Evolutionary conservation across 1,139 yeast genomes (phyloP), one percentile per base, ranked within the genome.

Genomic region (Saccharomyces hybrid): DNA sequence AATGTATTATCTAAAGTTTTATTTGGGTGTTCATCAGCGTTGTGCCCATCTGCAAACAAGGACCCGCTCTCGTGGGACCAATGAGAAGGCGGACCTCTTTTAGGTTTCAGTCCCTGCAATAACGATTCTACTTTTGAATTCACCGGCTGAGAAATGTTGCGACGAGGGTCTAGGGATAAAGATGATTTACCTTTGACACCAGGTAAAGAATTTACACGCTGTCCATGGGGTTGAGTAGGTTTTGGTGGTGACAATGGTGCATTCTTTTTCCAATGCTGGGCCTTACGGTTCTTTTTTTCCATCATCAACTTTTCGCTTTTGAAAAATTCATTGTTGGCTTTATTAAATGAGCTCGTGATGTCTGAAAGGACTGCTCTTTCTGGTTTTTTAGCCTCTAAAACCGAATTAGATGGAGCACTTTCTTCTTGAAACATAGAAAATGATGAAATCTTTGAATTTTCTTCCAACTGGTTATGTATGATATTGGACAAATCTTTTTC

Each of bases 111-210:
- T 32, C 38, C 38, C 14, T 32, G 38, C 38, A 32, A 51, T 20
- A 62, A 51, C 28, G 57, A 55, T 42, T 62, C 62, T 14, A 61
- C 55, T 5, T 56, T 55, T n/a, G 52, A 48, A 28, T 50, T 55
- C 5, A 49, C 55, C 14, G 67, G 68, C 51, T 65, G 66, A 3
- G 67, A 56, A 11, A 62, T 53, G 48, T 61, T 63, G 42, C 67
- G 62, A 47, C 68, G 64, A 4, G 71, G 71, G 52, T 67, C 71
- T 47, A 67, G 53, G 4, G 38, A 32, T 32, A 32, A 32, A n/a
- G 38, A 32, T 5, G 38, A 1, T 5, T 11, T 11, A 13, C 14
- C 14, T 32, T 32, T 11, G 8, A 13, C 38, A 32, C 14, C 38
- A 32, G 38, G 38, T 13, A 32, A 32, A 32, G 38, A 32, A 5